phyloP scores from a whole-genome alignment of 371 early-diverging fungal species.

The Conidiobolus incongruus region DNA sequence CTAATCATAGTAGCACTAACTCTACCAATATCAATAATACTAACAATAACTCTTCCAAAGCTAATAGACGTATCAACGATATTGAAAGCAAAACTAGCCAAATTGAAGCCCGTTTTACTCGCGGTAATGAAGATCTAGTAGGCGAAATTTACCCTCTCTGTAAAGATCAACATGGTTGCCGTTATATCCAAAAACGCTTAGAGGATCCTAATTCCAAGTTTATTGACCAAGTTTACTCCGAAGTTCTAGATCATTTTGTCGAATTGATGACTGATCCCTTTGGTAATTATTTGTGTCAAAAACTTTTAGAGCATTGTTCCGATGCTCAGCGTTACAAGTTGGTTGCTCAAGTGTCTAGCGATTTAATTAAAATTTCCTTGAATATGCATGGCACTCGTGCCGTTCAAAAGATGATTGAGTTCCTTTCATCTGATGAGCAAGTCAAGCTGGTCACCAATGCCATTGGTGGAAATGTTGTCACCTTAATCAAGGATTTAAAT shows the following conservation, averaged over 20 bases:
- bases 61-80: too few species aligned
- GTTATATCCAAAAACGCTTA: conserved; percentile 62
- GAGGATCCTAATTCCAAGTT: conserved; percentile 45
- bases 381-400: conserved; percentile 97
- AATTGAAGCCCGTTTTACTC: too few species aligned
- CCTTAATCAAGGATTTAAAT: conserved; percentile 84
- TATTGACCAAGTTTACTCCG: conserved; percentile 36
- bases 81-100: too few species aligned
- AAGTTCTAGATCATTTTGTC: conserved; percentile 44
- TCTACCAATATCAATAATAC: too few species aligned
- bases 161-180: conserved; percentile 81
- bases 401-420: conserved; percentile 85
- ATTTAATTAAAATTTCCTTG: conserved; percentile 53
- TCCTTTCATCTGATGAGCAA: conserved; percentile 20
- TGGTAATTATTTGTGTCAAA: conserved; percentile 82
- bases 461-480: conserved; percentile 49
- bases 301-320: conserved; percentile 52
- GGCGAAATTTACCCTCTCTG: conserved; percentile 26
- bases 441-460: conserved; percentile 45
- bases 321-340: conserved; percentile 49
- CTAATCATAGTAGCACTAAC: too few species aligned
- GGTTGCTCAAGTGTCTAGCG: conserved; percentile 40
- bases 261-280: conserved; percentile 57
- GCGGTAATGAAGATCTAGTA: not conserved
- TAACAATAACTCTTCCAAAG: too few species aligned